Evolutionary conservation across 768 basidiomycete species (phyloP).

Genomic region (Russula sp.): DNA sequence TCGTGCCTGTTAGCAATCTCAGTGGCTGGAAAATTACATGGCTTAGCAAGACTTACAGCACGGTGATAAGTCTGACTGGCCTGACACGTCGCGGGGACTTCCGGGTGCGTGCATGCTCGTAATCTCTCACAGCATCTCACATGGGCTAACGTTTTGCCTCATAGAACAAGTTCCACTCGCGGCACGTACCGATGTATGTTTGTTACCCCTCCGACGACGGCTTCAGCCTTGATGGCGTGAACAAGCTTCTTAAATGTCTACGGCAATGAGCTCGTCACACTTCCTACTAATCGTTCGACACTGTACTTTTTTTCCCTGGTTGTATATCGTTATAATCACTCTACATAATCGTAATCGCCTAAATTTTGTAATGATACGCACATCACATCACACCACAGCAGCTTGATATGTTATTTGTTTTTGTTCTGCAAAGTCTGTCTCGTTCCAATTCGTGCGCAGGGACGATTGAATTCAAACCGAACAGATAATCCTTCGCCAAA

Average conservation of each 20-base stretch:
- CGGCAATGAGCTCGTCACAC: constrained; percentile 11
- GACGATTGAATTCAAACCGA: too few species aligned
- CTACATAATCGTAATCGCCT: too few species aligned
- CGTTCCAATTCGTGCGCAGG: too few species aligned
- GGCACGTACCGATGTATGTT: constrained; percentile 40
- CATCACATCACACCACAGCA: too few species aligned
- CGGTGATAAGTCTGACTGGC: constrained; percentile 34
- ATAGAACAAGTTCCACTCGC: constrained; percentile 41
- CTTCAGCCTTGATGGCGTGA: constrained; percentile 41
- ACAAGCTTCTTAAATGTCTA: constrained; percentile 33
- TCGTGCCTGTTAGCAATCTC: constrained; percentile 38
- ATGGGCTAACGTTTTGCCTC: background rate
- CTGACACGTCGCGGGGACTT: constrained; percentile 39
- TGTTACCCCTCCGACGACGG: constrained; percentile 41
- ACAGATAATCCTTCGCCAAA: too few species aligned
- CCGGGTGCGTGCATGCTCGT: constrained; percentile 29
- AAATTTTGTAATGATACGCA: too few species aligned
- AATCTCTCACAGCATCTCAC: background rate
- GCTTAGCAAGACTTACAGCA: constrained; percentile 38
- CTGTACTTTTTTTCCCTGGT: too few species aligned
- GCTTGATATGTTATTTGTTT: too few species aligned
- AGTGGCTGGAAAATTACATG: constrained; percentile 41
- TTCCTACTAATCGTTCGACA: too few species aligned
- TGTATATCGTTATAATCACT: too few species aligned
- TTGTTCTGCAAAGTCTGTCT: too few species aligned